phyloP scores from a whole-genome alignment of 1,284 basidiomycete genomes.

The Irpex rosettiformis region DNA sequence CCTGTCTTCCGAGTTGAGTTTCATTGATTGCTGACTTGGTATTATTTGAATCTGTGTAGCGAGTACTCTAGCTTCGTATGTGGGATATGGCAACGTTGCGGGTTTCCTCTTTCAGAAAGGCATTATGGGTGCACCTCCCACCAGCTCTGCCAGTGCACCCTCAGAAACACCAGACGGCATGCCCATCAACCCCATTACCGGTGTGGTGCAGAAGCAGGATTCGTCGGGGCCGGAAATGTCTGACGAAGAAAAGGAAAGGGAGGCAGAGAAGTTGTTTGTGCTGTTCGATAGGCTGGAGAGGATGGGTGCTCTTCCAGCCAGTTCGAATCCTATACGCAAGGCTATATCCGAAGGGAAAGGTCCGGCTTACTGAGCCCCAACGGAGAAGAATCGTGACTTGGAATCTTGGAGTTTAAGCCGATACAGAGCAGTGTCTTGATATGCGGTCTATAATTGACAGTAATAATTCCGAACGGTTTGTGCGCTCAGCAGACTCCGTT shows the following conservation, averaged over 20 bases:
- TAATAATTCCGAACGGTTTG: neutral
- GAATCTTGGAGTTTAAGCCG: too few relatives aligned
- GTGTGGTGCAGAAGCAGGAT: conserved; percentile 45
- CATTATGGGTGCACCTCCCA: conserved; percentile 57
- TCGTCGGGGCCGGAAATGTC: conserved; percentile 62
- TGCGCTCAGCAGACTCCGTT: neutral
- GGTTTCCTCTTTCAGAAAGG: conserved; percentile 91
- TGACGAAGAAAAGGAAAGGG: conserved; percentile 87
- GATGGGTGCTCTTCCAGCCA: conserved; percentile 59
- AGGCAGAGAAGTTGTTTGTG: conserved; percentile 87
- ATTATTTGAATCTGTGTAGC: conserved; percentile 38
- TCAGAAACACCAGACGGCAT: conserved; percentile 40
- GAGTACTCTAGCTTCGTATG: conserved; percentile 61
- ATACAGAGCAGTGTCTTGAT: too few relatives aligned
- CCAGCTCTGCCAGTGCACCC: conserved; percentile 23
- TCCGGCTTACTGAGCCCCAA: conserved; percentile 18
- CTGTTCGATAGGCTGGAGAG: conserved; percentile 86
- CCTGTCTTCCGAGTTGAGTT: neutral
- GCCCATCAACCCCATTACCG: conserved; percentile 81
- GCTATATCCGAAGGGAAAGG: conserved; percentile 58
- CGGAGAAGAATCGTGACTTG: neutral
- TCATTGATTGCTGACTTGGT: neutral
- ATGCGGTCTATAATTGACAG: too few relatives aligned
- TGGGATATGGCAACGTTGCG: conserved; percentile 92
- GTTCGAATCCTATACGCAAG: conserved; percentile 71